Evolutionary conservation across 768 basidiomycete genomes (phyloP).

Genomic region (Suillus decipiens): DNA sequence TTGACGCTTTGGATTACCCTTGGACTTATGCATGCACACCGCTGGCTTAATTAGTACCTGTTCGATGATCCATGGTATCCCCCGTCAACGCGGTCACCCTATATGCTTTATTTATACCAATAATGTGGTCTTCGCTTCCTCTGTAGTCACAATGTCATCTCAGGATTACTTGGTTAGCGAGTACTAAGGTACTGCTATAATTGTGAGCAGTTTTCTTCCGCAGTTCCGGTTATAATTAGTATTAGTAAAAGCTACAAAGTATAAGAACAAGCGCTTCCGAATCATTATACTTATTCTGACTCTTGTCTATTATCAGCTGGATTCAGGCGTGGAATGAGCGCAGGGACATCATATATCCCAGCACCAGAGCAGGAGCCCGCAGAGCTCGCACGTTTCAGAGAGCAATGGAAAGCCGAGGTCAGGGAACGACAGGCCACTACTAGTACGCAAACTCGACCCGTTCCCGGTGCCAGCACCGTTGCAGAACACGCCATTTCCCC

Average conservation of each 20-base stretch:
- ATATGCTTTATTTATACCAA: constrained; percentile 33
- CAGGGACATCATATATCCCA: not conserved
- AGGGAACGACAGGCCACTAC: constrained; percentile 31
- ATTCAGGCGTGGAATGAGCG: constrained; percentile 1
- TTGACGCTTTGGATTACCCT: constrained; percentile 16
- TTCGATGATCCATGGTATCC: constrained; percentile 12
- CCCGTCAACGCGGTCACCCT: constrained; percentile 13
- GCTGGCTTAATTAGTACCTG: constrained; percentile 12
- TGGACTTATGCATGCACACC: constrained; percentile 6
- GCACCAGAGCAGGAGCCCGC: constrained; percentile 43
- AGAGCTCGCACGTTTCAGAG: constrained; percentile 71
- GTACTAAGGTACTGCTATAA: not conserved
- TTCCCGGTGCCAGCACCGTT: constrained; percentile 9
- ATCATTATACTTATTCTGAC: not conserved
- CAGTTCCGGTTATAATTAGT: not conserved
- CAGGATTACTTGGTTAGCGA: not conserved
- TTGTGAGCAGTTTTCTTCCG: not conserved
- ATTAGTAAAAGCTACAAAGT: not conserved
- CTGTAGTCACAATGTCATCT: not conserved
- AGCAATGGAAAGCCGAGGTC: constrained; percentile 73
- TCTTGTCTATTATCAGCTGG: not conserved
- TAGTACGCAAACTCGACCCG: constrained; percentile 6
- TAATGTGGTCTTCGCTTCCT: not conserved
- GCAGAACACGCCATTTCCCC: constrained; percentile 13
- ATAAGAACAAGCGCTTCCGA: not conserved